Percentiles rank a stretch among this genome's conserved stretches.
phyloP scores from a whole-genome alignment of 2,329 filamentous ascomycete genomes.

The Aspergillus carbonarius region DNA sequence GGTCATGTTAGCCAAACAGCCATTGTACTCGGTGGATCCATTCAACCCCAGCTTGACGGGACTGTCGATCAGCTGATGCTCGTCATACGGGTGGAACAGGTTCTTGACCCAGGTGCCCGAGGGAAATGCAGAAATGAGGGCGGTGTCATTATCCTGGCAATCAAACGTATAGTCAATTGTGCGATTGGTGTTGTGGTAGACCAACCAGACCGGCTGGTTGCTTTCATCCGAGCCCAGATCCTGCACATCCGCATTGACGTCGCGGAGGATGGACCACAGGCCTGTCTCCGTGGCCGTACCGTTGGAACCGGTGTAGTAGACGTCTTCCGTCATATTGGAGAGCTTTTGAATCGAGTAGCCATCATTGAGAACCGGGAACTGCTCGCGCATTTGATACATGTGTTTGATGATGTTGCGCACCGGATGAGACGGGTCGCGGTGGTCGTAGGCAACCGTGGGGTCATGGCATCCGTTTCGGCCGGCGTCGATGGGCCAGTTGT shows the following conservation, averaged over 20 bases:
- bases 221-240: slow-evolving; percentile 44
- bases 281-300: slow-evolving; percentile 55
- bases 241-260: slow-evolving; percentile 50
- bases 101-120: slow-evolving; percentile 58
- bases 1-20: slow-evolving; percentile 54
- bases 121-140: slow-evolving; percentile 57
- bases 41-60: slow-evolving; percentile 47
- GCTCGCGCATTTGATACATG: slow-evolving; percentile 58
- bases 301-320: slow-evolving; percentile 52
- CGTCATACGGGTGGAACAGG: slow-evolving; percentile 61
- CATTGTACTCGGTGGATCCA: slow-evolving; percentile 48
- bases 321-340: slow-evolving; percentile 54
- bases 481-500: slow-evolving; percentile 55
- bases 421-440: slow-evolving; percentile 61
- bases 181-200: slow-evolving; percentile 46
- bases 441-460: slow-evolving; percentile 56
- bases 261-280: slow-evolving; percentile 60
- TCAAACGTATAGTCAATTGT: slow-evolving; percentile 56
- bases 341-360: slow-evolving; percentile 55
- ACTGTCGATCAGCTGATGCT: slow-evolving; percentile 50
- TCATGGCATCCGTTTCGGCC: slow-evolving; percentile 57
- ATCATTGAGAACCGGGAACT: slow-evolving; percentile 60
- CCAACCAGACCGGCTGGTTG: slow-evolving; percentile 46
- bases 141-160: slow-evolving; percentile 47
- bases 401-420: slow-evolving; percentile 59